These are phyloP conservation scores for Suillus brevipes DNA, from an alignment of 768 basidiomycete genomes.

Conservation along the genomic window DNA sequence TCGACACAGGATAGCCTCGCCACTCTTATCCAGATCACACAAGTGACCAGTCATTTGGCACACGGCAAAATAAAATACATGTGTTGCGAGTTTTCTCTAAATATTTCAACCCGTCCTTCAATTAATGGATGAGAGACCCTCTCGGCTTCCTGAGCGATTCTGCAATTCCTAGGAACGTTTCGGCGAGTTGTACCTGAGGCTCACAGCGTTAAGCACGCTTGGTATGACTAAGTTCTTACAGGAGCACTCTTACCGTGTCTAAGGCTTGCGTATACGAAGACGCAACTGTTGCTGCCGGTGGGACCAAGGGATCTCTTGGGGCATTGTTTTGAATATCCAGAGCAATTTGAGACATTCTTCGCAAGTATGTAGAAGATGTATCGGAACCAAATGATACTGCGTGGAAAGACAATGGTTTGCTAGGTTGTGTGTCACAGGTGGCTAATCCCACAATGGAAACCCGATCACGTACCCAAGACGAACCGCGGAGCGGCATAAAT, in stretches of 20 bases:
- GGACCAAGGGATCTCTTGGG: slow-evolving; percentile 40
- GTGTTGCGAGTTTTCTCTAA: too few species aligned
- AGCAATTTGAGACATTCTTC: slow-evolving; percentile 55
- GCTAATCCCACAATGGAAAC: not conserved
- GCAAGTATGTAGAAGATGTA: slow-evolving; percentile 27
- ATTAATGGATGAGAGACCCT: slow-evolving; percentile 45
- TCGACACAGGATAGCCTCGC: too few species aligned
- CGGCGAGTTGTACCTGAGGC: slow-evolving; percentile 49
- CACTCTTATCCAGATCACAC: too few species aligned
- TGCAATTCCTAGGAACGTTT: slow-evolving; percentile 59
- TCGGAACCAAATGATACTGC: slow-evolving; percentile 53
- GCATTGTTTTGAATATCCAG: slow-evolving; percentile 45
- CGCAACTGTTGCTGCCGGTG: slow-evolving; percentile 30
- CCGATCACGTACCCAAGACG: slow-evolving; percentile 42
- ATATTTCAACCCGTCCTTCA: not conserved
- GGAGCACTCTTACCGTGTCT: slow-evolving; percentile 43
- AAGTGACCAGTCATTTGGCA: too few species aligned
- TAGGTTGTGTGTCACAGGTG: slow-evolving; percentile 20
- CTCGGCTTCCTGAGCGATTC: slow-evolving; percentile 58
- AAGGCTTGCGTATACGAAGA: slow-evolving; percentile 53
- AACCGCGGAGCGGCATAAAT: slow-evolving; percentile 44
- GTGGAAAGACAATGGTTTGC: slow-evolving; percentile 59
- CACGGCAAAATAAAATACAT: too few species aligned
- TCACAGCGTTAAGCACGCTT: not conserved
- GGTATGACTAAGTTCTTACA: not conserved